phyloP scores from a whole-genome alignment of 768 basidiomycete species.

The Galerina marginata region DNA sequence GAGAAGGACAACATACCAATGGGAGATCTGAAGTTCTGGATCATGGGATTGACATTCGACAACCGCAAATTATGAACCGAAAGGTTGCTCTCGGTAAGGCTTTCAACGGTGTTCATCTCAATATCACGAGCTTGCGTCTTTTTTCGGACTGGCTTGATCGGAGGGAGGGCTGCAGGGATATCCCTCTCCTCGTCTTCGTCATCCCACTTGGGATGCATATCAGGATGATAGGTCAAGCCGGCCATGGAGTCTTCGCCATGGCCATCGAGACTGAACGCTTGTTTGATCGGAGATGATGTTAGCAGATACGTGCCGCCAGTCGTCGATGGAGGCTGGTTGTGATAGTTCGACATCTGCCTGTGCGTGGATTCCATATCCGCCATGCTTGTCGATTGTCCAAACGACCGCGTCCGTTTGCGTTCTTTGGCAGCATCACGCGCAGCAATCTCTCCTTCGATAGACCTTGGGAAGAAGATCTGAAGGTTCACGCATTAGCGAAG shows the following conservation, averaged over 20 bases:
- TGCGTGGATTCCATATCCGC: constrained; percentile 25
- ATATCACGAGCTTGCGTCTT: constrained; percentile 38
- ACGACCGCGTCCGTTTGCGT: constrained; percentile 39
- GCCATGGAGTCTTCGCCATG: constrained; percentile 11
- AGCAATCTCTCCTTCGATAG: constrained; percentile 68
- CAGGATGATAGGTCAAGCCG: constrained; percentile 12
- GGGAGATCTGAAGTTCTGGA: constrained; percentile 72
- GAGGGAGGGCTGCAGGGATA: constrained; percentile 31
- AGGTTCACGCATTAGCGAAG: background rate
- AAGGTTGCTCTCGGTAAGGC: constrained; percentile 49
- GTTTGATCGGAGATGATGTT: constrained; percentile 40
- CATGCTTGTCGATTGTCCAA: constrained; percentile 26
- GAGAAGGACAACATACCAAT: constrained; percentile 52
- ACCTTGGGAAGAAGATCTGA: constrained; percentile 87
- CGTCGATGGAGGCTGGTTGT: constrained; percentile 10
- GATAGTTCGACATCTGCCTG: constrained; percentile 24
- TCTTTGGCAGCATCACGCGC: constrained; percentile 52
- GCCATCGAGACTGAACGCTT: constrained; percentile 27
- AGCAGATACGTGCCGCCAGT: constrained; percentile 36
- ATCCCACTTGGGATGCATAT: constrained; percentile 2
- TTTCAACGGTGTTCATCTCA: constrained; percentile 39
- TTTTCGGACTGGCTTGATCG: constrained; percentile 49
- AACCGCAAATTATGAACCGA: constrained; percentile 44
- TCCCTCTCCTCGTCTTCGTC: constrained; percentile 42
- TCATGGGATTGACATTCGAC: constrained; percentile 52